Evolutionary conservation across 1,139 yeast species (phyloP).

Genomic region (Insectozyma bohioensis): DNA sequence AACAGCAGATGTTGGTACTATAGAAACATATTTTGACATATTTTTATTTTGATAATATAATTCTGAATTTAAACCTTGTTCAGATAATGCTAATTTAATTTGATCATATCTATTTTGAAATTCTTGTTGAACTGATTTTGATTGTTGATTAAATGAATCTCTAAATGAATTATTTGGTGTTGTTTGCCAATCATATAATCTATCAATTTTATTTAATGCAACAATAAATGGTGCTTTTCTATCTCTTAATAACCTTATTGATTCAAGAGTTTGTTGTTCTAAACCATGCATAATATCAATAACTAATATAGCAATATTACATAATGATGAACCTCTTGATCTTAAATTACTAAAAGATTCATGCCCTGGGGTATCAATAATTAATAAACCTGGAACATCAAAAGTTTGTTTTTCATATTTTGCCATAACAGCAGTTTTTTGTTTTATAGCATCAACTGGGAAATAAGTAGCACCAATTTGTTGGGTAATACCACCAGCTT

Average conservation of each 20-base stretch:
- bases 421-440: constrained; percentile 90
- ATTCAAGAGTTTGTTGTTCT: constrained; percentile 96
- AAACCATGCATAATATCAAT: constrained; percentile 99
- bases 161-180: constrained; percentile 93
- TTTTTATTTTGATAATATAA: constrained; percentile 93
- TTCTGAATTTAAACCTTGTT: constrained; percentile 98
- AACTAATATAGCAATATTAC: constrained; percentile 98
- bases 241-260: constrained; percentile 86
- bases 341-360: constrained; percentile 97
- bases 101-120: constrained; percentile 84
- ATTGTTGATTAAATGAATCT: constrained; percentile 83
- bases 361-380: constrained; percentile 99
- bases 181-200: constrained; percentile 91
- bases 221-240: constrained; percentile 97
- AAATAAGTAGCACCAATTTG: constrained; percentile 99
- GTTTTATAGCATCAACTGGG: constrained; percentile 92
- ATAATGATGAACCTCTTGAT: constrained; percentile 97
- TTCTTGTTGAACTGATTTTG: constrained; percentile 84
- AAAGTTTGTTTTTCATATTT: constrained; percentile 79
- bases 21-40: constrained; percentile 87
- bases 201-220: constrained; percentile 95
- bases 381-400: constrained; percentile 95
- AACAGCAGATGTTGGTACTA: constrained; percentile 97
- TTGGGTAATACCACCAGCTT: constrained; percentile 99
- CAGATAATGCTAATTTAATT: constrained; percentile 89